A percentile compares a stretch with the other conserved stretches of the same genome.
These are phyloP conservation scores for Saturnispora zaruensis DNA, from an alignment of 805 yeast genomes.

Conservation along the genomic window DNA sequence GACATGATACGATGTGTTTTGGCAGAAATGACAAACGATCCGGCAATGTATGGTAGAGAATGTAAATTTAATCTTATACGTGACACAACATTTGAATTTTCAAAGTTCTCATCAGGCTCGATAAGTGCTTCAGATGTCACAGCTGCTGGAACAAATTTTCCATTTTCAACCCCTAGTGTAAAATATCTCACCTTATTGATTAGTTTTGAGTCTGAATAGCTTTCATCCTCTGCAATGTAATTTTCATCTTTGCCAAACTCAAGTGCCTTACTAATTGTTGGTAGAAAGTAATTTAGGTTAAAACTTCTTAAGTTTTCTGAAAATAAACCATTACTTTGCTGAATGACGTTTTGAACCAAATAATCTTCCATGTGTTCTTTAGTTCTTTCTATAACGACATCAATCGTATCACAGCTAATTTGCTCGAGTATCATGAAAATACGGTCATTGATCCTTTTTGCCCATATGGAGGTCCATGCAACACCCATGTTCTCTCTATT, in stretches of 20 bases:
- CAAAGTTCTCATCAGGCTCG: slow-evolving; percentile 28
- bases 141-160: slow-evolving; percentile 62
- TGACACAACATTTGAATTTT: slow-evolving; percentile 11
- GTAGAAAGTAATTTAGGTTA: slow-evolving; percentile 16
- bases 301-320: slow-evolving; percentile 12
- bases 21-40: slow-evolving; percentile 63
- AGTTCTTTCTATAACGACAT: slow-evolving; percentile 40
- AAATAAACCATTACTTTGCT: slow-evolving; percentile 17
- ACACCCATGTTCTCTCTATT: slow-evolving; percentile 53
- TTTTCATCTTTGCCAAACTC: slow-evolving; percentile 1
- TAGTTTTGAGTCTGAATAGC: slow-evolving; percentile 28
- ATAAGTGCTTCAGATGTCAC: slow-evolving; percentile 53
- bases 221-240: slow-evolving; percentile 4
- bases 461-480: slow-evolving; percentile 90
- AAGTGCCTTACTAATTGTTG: slow-evolving; percentile 18
- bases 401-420: slow-evolving; percentile 64
- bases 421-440: slow-evolving; percentile 83
- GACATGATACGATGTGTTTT: slow-evolving; percentile 46
- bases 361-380: slow-evolving; percentile 11
- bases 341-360: slow-evolving; percentile 8
- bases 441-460: slow-evolving; percentile 60
- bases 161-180: slow-evolving; percentile 35
- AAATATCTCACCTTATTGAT: slow-evolving; percentile 57
- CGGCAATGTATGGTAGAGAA: slow-evolving; percentile 79
- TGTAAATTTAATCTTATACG: slow-evolving; percentile 56